Evolutionary conservation across 495 filamentous ascomycete genomes (phyloP), one percentile per base, ranked within the genome.

Genomic region (Massariosphaeria phaeospora): DNA sequence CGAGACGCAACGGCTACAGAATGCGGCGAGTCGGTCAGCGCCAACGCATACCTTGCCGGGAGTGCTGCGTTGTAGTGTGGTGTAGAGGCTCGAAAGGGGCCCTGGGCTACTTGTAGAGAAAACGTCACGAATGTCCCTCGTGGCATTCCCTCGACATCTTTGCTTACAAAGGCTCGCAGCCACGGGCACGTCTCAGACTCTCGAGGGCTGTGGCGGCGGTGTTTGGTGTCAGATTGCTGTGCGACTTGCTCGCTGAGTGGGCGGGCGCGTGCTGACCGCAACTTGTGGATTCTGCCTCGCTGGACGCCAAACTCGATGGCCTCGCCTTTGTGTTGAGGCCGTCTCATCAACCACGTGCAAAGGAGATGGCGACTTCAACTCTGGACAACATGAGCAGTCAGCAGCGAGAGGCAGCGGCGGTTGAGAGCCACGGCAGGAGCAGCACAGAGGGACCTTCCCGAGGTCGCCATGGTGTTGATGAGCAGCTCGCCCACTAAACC

Each of bases 231-330:
- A 54, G 30, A 49, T 44, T 20, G 4, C 13, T 15, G n/a, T 11
- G 24, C 15, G 20, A 30, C 12, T 15, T 47, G 43, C 23, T 27
- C 27, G 27, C 20, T 33, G n/a, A 46, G 12, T 21, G n/a, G n/a
- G n/a, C n/a, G n/a, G n/a, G n/a, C n/a, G n/a, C n/a, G 17, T 10
- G 20, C 36, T 42, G 34, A 57, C 54, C 54, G 54, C 54, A 49
- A 49, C 36, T 57, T 41, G n/a, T 23, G 8, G 49, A 55, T 40
- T 55, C 52, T 48, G 54, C 54, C 54, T 57, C 30, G 54, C 45
- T 57, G 54, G 2, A 15, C 54, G 26, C 21, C 25, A 40, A 2
- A 27, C 26, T 10, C 17, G n/a, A n/a, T 7, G 18, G 29, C 24
- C 24, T 43, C 21, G 2, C 38, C 36, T 29, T 39, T 18, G 21